Percentiles rank a stretch among this genome's conserved stretches.
Evolutionary conservation across 805 yeast species (phyloP).

Genomic region (Yarrowia deformans): DNA sequence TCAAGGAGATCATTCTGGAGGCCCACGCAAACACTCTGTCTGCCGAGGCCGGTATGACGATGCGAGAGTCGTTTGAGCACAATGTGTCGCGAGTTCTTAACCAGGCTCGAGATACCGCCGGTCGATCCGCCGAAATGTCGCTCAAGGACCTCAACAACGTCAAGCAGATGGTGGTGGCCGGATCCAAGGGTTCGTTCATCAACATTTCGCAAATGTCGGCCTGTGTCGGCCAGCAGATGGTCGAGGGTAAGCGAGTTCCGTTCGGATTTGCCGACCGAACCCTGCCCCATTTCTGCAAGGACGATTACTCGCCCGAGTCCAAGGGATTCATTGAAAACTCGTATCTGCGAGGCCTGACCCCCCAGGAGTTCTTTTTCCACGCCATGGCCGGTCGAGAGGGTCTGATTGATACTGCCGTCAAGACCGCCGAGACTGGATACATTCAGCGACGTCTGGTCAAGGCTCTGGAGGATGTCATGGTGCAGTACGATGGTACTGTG

Average conservation of each 20-base stretch:
- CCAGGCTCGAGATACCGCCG: constrained; percentile 99
- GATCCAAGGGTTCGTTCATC: constrained; percentile 98
- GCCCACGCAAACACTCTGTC: constrained; percentile 89
- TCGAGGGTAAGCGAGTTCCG: constrained; percentile 99
- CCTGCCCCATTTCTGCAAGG: constrained; percentile 96
- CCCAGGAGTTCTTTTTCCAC: constrained; percentile 98
- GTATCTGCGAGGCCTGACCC: constrained; percentile 94
- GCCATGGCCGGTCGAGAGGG: constrained; percentile 99
- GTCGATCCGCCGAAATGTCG: constrained; percentile 97
- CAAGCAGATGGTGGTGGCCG: constrained; percentile 98
- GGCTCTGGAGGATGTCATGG: constrained; percentile 97
- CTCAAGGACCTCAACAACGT: constrained; percentile 94
- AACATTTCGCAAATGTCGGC: constrained; percentile 99
- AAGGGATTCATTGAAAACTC: constrained; percentile 98
- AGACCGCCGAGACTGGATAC: constrained; percentile 98
- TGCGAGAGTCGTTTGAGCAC: constrained; percentile 97
- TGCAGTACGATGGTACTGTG: constrained; percentile 97
- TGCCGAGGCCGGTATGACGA: constrained; percentile 99
- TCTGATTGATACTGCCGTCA: constrained; percentile 98
- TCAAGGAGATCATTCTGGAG: constrained; percentile 88
- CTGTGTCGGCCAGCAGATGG: constrained; percentile 99
- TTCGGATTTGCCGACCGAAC: constrained; percentile 97
- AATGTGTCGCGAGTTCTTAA: constrained; percentile 93
- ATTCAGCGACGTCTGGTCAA: constrained; percentile 97
- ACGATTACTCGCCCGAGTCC: constrained; percentile 98